Percentiles rank a stretch among this genome's conserved stretches.
These are phyloP conservation scores for Pulveroboletus ravenelii DNA, from an alignment of 768 basidiomycete genomes.

Conservation along the genomic window DNA sequence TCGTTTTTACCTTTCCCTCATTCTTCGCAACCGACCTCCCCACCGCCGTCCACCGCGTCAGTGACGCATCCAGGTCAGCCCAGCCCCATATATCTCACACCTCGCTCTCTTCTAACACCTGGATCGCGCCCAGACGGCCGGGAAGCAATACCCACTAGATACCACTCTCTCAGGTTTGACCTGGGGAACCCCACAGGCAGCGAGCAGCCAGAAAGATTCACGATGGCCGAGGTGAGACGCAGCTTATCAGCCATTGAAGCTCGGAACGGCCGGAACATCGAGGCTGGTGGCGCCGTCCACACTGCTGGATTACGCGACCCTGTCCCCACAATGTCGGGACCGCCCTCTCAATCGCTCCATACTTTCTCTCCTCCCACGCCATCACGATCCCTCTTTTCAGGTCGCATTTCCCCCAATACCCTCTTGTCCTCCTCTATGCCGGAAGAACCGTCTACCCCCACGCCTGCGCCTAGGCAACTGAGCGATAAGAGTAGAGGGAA, in stretches of 20 bases:
- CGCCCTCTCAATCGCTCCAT: slow-evolving; percentile 6
- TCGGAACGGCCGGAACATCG: slow-evolving; percentile 11
- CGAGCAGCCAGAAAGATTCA: slow-evolving; percentile 2
- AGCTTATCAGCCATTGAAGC: slow-evolving; percentile 24
- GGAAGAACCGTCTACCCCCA: slow-evolving; percentile 30
- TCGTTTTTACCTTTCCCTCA: slow-evolving; percentile 32
- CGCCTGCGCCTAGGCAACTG: slow-evolving; percentile 29
- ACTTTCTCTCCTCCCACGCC: slow-evolving; percentile 18
- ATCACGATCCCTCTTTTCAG: slow-evolving; percentile 14
- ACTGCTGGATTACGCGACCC: slow-evolving; percentile 17
- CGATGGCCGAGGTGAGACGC: slow-evolving; percentile 24
- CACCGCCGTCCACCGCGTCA: slow-evolving; percentile 18
- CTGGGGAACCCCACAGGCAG: slow-evolving; percentile 13
- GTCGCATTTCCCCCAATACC: slow-evolving; percentile 6
- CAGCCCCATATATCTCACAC: background rate
- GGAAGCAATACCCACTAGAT: slow-evolving; percentile 11
- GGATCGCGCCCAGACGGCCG: slow-evolving; percentile 10
- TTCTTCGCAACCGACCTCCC: slow-evolving; percentile 21
- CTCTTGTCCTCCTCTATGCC: slow-evolving; percentile 14
- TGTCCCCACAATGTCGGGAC: slow-evolving; percentile 7
- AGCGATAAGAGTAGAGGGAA: slow-evolving; percentile 50
- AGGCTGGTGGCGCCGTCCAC: slow-evolving; percentile 13
- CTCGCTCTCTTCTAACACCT: background rate
- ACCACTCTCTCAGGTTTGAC: slow-evolving; percentile 22
- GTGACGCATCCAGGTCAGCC: slow-evolving; percentile 25